Percentiles rank a stretch among this genome's conserved stretches.
Conservation (phyloP, 1,284 basidiomycete genomes). For the Ganoderma lucidum region DNA sequence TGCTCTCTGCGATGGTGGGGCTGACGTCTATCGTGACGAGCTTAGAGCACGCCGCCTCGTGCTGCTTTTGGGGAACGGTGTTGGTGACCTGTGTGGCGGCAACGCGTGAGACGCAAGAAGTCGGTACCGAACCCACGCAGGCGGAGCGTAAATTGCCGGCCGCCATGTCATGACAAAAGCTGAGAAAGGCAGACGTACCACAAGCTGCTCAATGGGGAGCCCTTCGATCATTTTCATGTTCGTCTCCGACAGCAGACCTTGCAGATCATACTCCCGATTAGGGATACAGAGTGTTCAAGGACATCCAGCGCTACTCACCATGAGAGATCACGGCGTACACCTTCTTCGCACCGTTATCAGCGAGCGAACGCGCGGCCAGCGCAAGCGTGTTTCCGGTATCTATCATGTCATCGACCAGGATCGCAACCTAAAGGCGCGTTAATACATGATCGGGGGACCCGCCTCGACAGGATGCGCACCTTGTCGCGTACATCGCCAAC, state of each 20-base stretch:
- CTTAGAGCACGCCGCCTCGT: constrained; percentile 64
- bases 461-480: constrained; percentile 47
- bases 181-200: constrained; percentile 63
- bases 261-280: constrained; percentile 15
- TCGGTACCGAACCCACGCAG: constrained; percentile 31
- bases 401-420: constrained; percentile 98
- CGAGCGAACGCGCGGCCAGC: constrained; percentile 85
- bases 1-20: constrained; percentile 93
- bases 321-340: constrained; percentile 94
- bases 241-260: constrained; percentile 88
- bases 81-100: constrained; percentile 67
- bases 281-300: constrained; percentile 15
- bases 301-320: constrained; percentile 58
- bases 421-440: constrained; percentile 69
- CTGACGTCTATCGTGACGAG: constrained; percentile 86
- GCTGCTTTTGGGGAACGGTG: constrained; percentile 74
- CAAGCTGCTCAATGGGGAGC: constrained; percentile 87
- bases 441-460: neutral
- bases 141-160: constrained; percentile 3
- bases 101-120: constrained; percentile 23
- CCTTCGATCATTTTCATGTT: constrained; percentile 81
- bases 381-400: constrained; percentile 92
- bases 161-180: constrained; percentile 7
- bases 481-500: constrained; percentile 97
- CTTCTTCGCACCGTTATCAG: constrained; percentile 88